phyloP scores from a whole-genome alignment of 805 yeast species.

The Komagataella pseudopastoris region DNA sequence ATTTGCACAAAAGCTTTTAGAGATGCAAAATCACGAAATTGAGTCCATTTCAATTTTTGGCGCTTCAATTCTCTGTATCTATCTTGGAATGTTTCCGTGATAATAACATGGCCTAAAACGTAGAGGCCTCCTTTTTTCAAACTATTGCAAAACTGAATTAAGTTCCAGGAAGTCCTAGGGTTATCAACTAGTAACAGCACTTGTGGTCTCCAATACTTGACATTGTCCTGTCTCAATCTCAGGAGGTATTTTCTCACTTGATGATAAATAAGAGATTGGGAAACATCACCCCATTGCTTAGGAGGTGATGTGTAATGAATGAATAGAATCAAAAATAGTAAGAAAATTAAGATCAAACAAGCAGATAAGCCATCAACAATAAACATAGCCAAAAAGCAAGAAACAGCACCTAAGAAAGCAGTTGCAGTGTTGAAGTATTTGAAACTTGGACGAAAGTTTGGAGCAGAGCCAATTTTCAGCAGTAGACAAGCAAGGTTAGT shows the following conservation, averaged over 20 bases:
- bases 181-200: slow-evolving; percentile 77
- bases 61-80: slow-evolving; percentile 55
- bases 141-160: slow-evolving; percentile 87
- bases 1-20: slow-evolving; percentile 93
- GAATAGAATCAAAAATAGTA: slow-evolving; percentile 52
- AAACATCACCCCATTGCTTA: slow-evolving; percentile 96
- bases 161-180: slow-evolving; percentile 85
- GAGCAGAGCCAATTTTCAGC: slow-evolving; percentile 81
- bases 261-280: slow-evolving; percentile 88
- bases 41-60: slow-evolving; percentile 74
- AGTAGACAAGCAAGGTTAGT: slow-evolving; percentile 90
- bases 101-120: slow-evolving; percentile 82
- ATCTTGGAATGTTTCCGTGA: slow-evolving; percentile 46
- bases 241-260: slow-evolving; percentile 88
- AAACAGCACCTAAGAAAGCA: slow-evolving; percentile 61
- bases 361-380: slow-evolving; percentile 91
- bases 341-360: slow-evolving; percentile 50
- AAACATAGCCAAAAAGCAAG: slow-evolving; percentile 78
- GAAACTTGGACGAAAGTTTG: slow-evolving; percentile 96
- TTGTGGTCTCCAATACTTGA: slow-evolving; percentile 98
- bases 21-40: slow-evolving; percentile 61
- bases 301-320: slow-evolving; percentile 93
- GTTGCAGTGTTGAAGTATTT: slow-evolving; percentile 72
- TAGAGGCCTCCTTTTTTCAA: slow-evolving; percentile 92
- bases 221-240: slow-evolving; percentile 78